Conservation (phyloP, 805 yeast species). For the Lipomyces kockii region DNA sequence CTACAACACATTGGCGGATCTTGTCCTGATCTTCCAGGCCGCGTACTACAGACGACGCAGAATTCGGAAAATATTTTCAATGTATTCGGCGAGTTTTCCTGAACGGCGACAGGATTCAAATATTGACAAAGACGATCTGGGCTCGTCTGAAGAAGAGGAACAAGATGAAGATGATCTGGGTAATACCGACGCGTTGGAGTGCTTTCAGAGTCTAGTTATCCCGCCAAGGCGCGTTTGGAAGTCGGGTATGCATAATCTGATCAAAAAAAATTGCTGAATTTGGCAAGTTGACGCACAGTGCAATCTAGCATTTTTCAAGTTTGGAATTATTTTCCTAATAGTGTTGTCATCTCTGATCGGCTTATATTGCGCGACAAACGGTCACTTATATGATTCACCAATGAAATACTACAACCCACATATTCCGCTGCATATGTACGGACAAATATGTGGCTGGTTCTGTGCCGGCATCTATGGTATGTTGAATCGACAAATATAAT, state of each 20-base stretch:
- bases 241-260: conserved; percentile 14
- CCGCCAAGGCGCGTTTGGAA: conserved; percentile 36
- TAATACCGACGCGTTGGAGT: conserved; percentile 4
- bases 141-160: conserved; percentile 6
- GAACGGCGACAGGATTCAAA: neutral
- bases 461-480: conserved; percentile 48
- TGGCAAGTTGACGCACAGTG: neutral
- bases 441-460: conserved; percentile 83
- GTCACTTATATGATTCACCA: conserved; percentile 44
- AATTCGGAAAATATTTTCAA: conserved; percentile 60
- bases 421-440: conserved; percentile 63
- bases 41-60: conserved; percentile 71
- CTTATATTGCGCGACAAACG: conserved; percentile 48
- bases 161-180: conserved; percentile 13
- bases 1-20: conserved; percentile 89
- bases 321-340: conserved; percentile 82
- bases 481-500: neutral
- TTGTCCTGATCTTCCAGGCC: conserved; percentile 82
- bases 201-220: conserved; percentile 33
- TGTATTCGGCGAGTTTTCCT: conserved; percentile 79
- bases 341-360: conserved; percentile 61
- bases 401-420: conserved; percentile 49
- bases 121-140: neutral
- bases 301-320: conserved; percentile 65
- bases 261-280: neutral